Conservation (phyloP, 2,329 filamentous ascomycete species). For the Cercospora canescens region DNA sequence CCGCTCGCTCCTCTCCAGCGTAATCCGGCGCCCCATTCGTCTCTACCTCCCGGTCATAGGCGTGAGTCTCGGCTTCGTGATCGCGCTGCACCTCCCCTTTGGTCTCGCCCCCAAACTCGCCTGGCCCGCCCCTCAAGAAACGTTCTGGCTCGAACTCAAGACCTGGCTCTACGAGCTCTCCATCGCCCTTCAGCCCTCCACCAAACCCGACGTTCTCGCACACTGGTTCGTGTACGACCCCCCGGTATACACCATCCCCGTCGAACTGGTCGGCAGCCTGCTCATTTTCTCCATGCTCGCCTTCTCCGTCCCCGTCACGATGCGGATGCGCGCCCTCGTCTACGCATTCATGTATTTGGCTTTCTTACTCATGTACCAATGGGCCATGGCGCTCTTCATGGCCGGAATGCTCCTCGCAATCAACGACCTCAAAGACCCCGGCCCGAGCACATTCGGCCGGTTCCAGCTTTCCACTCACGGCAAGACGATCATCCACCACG, state of each 20-base stretch:
- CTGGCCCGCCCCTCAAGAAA: slow-evolving; percentile 19
- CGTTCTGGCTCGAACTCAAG: slow-evolving; percentile 14
- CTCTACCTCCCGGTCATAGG: slow-evolving; percentile 22
- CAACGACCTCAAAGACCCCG: slow-evolving; percentile 14
- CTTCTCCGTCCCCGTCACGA: slow-evolving; percentile 1
- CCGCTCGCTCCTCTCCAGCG: slow-evolving; percentile 10
- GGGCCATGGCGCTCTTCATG: slow-evolving; percentile 22
- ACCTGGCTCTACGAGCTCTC: slow-evolving; percentile 14
- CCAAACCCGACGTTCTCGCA: slow-evolving; percentile 18
- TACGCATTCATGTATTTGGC: slow-evolving; percentile 11
- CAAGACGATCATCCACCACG: slow-evolving; percentile 9
- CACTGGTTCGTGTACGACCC: slow-evolving; percentile 25
- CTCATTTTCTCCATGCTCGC: slow-evolving; percentile 23
- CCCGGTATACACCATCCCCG: slow-evolving; percentile 28
- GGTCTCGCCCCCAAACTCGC: slow-evolving; percentile 21
- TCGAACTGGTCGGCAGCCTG: slow-evolving; percentile 24
- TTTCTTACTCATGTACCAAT: slow-evolving; percentile 17
- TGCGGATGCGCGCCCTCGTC: slow-evolving; percentile 8
- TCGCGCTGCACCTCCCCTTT: slow-evolving; percentile 22
- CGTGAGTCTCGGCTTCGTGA: slow-evolving; percentile 19
- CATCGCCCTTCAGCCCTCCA: slow-evolving; percentile 5
- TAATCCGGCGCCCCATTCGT: slow-evolving; percentile 20
- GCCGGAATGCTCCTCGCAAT: slow-evolving; percentile 22
- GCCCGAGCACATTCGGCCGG: neutral
- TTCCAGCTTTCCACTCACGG: neutral